These are phyloP conservation scores for Polytrichum commune DNA, from an alignment of 225 moss, liverwort and hornwort species.

Conservation along the genomic window DNA sequence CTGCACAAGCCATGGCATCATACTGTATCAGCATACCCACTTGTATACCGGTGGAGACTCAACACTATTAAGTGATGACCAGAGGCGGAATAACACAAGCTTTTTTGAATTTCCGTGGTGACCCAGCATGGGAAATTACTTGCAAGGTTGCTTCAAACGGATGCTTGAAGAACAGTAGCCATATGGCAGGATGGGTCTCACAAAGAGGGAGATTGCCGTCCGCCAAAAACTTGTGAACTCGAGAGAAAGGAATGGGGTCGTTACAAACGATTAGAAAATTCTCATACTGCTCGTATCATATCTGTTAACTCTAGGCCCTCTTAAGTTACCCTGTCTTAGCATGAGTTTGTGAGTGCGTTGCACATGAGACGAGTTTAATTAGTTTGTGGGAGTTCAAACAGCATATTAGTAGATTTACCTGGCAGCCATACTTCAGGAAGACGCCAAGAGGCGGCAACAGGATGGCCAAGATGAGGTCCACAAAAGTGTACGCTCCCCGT, in stretches of 20 bases:
- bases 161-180: too few relatives aligned
- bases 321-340: not conserved
- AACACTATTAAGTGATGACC: not conserved
- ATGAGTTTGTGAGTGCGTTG: not conserved
- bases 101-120: not conserved
- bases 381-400: too few relatives aligned
- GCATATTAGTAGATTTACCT: not conserved
- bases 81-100: not conserved
- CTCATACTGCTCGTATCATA: not conserved
- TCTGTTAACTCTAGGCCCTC: not conserved
- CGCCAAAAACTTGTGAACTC: too few relatives aligned
- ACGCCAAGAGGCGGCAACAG: conserved; percentile 12
- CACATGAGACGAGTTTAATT: too few relatives aligned
- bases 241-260: too few relatives aligned
- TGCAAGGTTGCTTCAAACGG: too few relatives aligned
- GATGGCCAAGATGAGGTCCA: conserved; percentile 6
- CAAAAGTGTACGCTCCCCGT: conserved; percentile 4
- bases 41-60: too few relatives aligned
- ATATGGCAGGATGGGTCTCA: too few relatives aligned
- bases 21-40: too few relatives aligned
- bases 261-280: too few relatives aligned
- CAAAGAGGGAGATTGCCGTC: too few relatives aligned
- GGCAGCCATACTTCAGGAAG: conserved; percentile 13
- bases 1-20: conserved; percentile 11
- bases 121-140: not conserved